These are phyloP conservation scores for Pterocarpus macrocarpus DNA, from an alignment of 306 rosid species.

Conservation along the genomic window DNA sequence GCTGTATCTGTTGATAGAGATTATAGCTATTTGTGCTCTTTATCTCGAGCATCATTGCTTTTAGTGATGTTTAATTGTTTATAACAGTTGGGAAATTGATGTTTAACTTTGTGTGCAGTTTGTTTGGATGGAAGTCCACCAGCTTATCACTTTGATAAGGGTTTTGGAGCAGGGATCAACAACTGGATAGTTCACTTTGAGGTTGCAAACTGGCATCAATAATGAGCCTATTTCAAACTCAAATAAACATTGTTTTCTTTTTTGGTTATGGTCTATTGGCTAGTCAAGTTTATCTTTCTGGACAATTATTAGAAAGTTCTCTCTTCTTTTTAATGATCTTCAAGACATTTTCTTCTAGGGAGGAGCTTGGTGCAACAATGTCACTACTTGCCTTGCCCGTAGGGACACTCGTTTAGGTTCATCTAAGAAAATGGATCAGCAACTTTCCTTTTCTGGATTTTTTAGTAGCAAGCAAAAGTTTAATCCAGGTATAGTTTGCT, in stretches of 20 bases:
- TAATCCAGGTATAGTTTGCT: slow-evolving; percentile 71
- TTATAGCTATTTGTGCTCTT: slow-evolving; percentile 5
- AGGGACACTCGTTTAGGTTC: slow-evolving; percentile 83
- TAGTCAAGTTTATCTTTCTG: background rate
- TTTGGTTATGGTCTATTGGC: background rate
- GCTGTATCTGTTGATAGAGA: background rate
- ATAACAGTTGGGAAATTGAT: slow-evolving; percentile 33
- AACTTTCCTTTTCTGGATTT: slow-evolving; percentile 72
- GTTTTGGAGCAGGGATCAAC: slow-evolving; percentile 79
- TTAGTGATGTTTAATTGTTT: background rate
- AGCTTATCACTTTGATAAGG: slow-evolving; percentile 84
- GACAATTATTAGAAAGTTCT: slow-evolving; percentile 16
- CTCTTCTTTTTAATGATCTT: slow-evolving; percentile 19
- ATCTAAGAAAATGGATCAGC: slow-evolving; percentile 67
- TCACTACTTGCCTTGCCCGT: slow-evolving; percentile 70
- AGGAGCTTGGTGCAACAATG: slow-evolving; percentile 97
- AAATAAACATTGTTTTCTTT: slow-evolving; percentile 4
- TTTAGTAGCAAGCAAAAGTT: slow-evolving; percentile 62
- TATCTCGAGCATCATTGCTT: background rate
- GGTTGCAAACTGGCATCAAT: slow-evolving; percentile 54
- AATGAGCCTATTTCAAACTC: slow-evolving; percentile 25
- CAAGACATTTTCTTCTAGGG: slow-evolving; percentile 61
- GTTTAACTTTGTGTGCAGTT: slow-evolving; percentile 58
- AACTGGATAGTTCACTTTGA: slow-evolving; percentile 90
- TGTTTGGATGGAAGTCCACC: slow-evolving; percentile 98